Conservation (phyloP, 768 basidiomycete species). For the Leccinum boreale region DNA sequence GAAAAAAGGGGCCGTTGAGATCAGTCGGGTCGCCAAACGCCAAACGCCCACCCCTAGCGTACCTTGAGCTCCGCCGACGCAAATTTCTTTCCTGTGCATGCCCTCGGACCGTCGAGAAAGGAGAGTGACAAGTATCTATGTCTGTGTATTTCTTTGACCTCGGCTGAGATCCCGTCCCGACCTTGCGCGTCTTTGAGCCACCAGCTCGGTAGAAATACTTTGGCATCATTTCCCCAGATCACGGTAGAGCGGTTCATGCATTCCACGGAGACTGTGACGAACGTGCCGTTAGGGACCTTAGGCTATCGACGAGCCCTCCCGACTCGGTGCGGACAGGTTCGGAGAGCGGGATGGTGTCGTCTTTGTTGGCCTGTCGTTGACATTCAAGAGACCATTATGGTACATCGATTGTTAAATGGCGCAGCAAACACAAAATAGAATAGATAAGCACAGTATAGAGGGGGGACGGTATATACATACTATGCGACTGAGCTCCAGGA, state of each 20-base stretch:
- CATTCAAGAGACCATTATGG: not conserved
- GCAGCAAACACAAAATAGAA: not conserved
- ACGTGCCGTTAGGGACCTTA: constrained; percentile 47
- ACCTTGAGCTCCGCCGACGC: constrained; percentile 40
- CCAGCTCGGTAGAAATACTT: constrained; percentile 57
- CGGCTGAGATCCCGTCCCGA: constrained; percentile 17
- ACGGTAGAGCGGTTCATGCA: constrained; percentile 47
- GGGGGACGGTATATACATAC: constrained; percentile 1
- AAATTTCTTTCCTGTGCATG: constrained; percentile 47
- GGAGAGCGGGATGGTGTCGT: constrained; percentile 57
- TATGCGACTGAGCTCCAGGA: constrained; percentile 17
- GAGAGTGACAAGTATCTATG: constrained; percentile 45
- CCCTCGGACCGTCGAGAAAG: constrained; percentile 47
- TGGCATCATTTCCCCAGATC: constrained; percentile 61
- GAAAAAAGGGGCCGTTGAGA: not conserved
- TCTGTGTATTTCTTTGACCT: constrained; percentile 42
- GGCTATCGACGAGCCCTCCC: constrained; percentile 35
- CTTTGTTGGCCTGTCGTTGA: constrained; percentile 39
- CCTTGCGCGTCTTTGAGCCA: constrained; percentile 44
- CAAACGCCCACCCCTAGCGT: not conserved
- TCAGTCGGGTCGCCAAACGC: too few relatives aligned
- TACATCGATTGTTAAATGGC: not conserved
- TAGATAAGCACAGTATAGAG: not conserved
- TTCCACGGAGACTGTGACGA: constrained; percentile 40
- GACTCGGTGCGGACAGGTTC: constrained; percentile 40